Base-by-base conservation (phyloP, 345 rosid species). In the Toxicodendron radicans region DNA sequence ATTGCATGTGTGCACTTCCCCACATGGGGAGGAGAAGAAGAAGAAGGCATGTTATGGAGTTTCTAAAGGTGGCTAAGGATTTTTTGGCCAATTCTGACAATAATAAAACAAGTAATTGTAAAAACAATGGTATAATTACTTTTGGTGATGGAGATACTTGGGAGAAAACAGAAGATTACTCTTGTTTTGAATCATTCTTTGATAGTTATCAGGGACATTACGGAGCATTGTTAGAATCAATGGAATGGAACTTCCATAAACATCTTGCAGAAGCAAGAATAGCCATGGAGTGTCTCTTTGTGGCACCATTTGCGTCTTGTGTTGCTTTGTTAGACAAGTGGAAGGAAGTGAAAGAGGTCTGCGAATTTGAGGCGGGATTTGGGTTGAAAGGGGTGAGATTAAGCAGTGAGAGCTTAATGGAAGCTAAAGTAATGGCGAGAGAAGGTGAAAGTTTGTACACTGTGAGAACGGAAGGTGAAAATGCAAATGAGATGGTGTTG, bases 391-490 rank as follows among this genome's bases (percentile, higher is more conserved):
- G 70, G 7, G 45, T 53, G 58, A 56, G 72, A 58, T 41, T 75
- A 64, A 75, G 80, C 77, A 66, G 45, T 7, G 63, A 71, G 8
- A 76, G 74, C 58, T 66, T 78, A 41, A 63, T 60, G 67, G 84
- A 83, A 76, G 87, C 87, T 0, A 76, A 74, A 43, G 79, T 62
- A 53, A 72, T 76, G 61, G 83, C 63, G 32, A 73, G 72, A 51
- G 81, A 74, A 68, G 80, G 70, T 9, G 68, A 43, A 27, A 67
- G 63, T 58, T 61, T 70, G 35, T 74, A 70, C 52, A 74, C 61
- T n/a, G 77, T 66, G 27, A 74, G 76, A 63, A 51, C 48, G 64
- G 81, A 52, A 32, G 82, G 81, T 71, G 77, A 73, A 20, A 51
- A 58, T 38, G 48, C 8, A 0, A 78, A 76, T 45, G 83, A 68